A percentile compares a stretch with the other conserved stretches of the same genome.
These are phyloP conservation scores for Calycina herbarum DNA, from an alignment of 2,329 filamentous ascomycete species.

Conservation along the genomic window DNA sequence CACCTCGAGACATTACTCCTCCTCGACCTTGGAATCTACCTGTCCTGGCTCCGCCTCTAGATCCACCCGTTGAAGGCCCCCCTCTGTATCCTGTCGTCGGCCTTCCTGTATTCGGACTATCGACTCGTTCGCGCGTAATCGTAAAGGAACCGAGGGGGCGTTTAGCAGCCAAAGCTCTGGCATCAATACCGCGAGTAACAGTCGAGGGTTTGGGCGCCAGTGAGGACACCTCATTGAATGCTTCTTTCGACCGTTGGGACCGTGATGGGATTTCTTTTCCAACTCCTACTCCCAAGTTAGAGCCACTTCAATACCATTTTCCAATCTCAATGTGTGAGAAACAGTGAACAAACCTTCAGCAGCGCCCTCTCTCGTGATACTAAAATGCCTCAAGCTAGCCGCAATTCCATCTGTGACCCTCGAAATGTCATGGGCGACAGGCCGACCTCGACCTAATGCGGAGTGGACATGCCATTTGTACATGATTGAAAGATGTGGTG, in stretches of 20 bases:
- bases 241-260: constrained; percentile 27
- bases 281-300: background rate
- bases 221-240: constrained; percentile 33
- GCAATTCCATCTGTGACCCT: constrained; percentile 37
- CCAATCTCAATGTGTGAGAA: background rate
- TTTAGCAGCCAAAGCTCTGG: constrained; percentile 36
- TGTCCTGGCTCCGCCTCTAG: constrained; percentile 12
- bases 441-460: constrained; percentile 35
- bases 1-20: constrained; percentile 12
- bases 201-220: constrained; percentile 26
- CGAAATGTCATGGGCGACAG: constrained; percentile 30
- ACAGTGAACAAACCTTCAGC: constrained; percentile 20
- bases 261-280: constrained; percentile 16
- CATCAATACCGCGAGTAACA: constrained; percentile 32
- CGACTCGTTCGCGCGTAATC: constrained; percentile 21
- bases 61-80: background rate
- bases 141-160: constrained; percentile 25
- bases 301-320: too few relatives aligned
- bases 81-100: background rate
- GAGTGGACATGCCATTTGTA: constrained; percentile 40
- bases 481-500: constrained; percentile 32
- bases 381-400: constrained; percentile 37
- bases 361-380: constrained; percentile 24
- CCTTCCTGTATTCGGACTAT: background rate
- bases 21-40: background rate